Conservation (phyloP, 2,329 filamentous ascomycete species). For the Penicillium sp. region DNA sequence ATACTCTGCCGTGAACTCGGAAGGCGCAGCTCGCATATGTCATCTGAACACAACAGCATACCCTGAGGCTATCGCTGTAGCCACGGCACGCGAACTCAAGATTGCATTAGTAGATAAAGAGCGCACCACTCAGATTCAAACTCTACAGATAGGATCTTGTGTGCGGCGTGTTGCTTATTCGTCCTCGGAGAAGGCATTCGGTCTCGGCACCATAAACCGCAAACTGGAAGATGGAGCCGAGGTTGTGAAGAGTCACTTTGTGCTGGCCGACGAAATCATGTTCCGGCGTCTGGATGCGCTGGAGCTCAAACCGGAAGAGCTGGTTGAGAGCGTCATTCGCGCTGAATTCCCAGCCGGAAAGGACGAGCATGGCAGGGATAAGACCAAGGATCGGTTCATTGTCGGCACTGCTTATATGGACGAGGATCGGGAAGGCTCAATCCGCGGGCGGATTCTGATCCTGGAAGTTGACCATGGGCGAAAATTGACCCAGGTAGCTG, state of each 20-base stretch:
- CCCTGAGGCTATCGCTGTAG: slow-evolving; percentile 72
- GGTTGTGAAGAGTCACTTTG: slow-evolving; percentile 70
- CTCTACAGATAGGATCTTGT: slow-evolving; percentile 71
- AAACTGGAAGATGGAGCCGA: slow-evolving; percentile 67
- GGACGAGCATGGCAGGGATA: slow-evolving; percentile 49
- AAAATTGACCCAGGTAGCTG: slow-evolving; percentile 64
- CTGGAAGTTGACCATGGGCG: slow-evolving; percentile 69
- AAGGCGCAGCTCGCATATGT: slow-evolving; percentile 74
- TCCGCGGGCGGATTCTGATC: slow-evolving; percentile 73
- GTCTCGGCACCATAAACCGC: slow-evolving; percentile 75
- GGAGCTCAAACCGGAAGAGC: slow-evolving; percentile 59
- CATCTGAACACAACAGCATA: slow-evolving; percentile 77
- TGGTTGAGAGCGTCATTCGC: slow-evolving; percentile 78
- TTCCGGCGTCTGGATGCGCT: slow-evolving; percentile 74
- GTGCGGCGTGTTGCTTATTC: slow-evolving; percentile 85
- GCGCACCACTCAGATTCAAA: slow-evolving; percentile 79
- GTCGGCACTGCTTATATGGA: slow-evolving; percentile 76
- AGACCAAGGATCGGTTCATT: slow-evolving; percentile 66
- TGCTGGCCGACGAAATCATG: slow-evolving; percentile 81
- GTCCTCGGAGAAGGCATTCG: slow-evolving; percentile 70
- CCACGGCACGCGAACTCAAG: slow-evolving; percentile 68
- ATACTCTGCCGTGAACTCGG: slow-evolving; percentile 88
- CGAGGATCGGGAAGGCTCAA: slow-evolving; percentile 52
- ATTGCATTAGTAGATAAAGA: slow-evolving; percentile 78
- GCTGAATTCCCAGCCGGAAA: slow-evolving; percentile 62